These are phyloP conservation scores for Lipomyces kockii DNA, from an alignment of 805 yeast species.

Conservation along the genomic window DNA sequence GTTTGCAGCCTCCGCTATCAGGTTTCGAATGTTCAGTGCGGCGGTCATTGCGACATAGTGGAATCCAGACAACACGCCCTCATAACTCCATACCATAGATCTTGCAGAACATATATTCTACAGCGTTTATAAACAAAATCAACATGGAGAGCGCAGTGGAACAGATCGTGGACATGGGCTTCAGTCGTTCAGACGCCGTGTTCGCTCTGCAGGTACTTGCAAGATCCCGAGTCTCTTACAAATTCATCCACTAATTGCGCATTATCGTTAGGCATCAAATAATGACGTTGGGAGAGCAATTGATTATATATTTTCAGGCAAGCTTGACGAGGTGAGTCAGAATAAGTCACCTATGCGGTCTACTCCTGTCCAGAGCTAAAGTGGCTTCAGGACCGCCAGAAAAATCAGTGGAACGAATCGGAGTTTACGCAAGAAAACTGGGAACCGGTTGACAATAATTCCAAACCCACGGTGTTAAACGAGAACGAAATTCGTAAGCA, in stretches of 20 bases:
- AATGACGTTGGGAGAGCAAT: slow-evolving; percentile 41
- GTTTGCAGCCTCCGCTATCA: too few species aligned
- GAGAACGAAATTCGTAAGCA: slow-evolving; percentile 22
- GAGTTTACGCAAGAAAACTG: slow-evolving; percentile 17
- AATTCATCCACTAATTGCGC: slow-evolving; percentile 5
- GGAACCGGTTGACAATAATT: slow-evolving; percentile 7
- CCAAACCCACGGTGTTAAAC: slow-evolving; percentile 2
- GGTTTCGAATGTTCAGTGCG: too few species aligned
- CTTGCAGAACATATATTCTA: too few species aligned
- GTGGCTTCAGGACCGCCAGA: slow-evolving; percentile 12
- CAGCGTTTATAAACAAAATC: not conserved
- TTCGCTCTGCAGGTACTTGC: slow-evolving; percentile 40
- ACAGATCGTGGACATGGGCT: slow-evolving; percentile 44
- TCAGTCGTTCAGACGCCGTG: slow-evolving; percentile 40
- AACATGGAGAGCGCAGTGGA: slow-evolving; percentile 20
- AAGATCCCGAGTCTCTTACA: not conserved
- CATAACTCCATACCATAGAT: too few species aligned
- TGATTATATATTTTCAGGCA: slow-evolving; percentile 41
- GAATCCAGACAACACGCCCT: too few species aligned
- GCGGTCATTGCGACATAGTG: too few species aligned
- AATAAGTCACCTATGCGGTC: not conserved
- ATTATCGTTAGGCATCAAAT: slow-evolving; percentile 30
- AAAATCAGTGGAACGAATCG: slow-evolving; percentile 18
- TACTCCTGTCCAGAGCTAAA: not conserved
- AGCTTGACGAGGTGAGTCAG: slow-evolving; percentile 24